A percentile compares a stretch with the other conserved stretches of the same genome.
phyloP scores from a whole-genome alignment of 2,329 filamentous ascomycete genomes.

The Gnomoniopsis sp. region DNA sequence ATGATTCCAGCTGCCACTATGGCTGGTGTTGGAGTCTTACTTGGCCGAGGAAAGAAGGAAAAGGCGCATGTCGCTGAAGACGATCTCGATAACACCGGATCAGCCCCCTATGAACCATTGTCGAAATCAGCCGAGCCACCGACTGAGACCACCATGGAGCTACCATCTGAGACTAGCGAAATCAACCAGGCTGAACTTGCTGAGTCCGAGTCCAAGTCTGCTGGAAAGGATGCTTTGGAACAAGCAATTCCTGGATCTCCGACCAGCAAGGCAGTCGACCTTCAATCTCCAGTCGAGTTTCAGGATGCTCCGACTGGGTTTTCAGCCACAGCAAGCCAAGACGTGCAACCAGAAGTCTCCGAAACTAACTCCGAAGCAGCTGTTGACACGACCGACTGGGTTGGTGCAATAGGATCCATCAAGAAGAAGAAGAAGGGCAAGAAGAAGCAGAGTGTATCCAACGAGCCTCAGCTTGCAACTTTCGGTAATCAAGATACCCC shows the following conservation, averaged over 20 bases:
- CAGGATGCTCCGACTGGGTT: background rate
- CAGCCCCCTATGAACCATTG: background rate
- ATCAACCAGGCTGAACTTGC: no score
- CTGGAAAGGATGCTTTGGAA: background rate
- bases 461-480: background rate
- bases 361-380: conserved; percentile 16
- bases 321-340: conserved; percentile 15
- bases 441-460: conserved; percentile 27
- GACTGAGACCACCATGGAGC: background rate
- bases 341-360: conserved; percentile 18
- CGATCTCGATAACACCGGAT: background rate
- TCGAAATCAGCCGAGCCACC: background rate
- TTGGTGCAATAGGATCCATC: conserved; percentile 23
- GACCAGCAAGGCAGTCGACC: background rate
- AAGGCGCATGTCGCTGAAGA: background rate
- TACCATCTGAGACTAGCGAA: conserved; percentile 1
- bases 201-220: background rate
- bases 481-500: background rate
- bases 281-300: background rate
- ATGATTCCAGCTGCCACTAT: conserved; percentile 20
- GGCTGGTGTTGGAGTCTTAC: conserved; percentile 22
- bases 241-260: background rate
- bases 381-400: conserved; percentile 24
- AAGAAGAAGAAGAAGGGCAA: conserved; percentile 33
- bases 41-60: conserved; percentile 19